phyloP scores from a whole-genome alignment of 805 yeast species.

The Candida suzukii region DNA sequence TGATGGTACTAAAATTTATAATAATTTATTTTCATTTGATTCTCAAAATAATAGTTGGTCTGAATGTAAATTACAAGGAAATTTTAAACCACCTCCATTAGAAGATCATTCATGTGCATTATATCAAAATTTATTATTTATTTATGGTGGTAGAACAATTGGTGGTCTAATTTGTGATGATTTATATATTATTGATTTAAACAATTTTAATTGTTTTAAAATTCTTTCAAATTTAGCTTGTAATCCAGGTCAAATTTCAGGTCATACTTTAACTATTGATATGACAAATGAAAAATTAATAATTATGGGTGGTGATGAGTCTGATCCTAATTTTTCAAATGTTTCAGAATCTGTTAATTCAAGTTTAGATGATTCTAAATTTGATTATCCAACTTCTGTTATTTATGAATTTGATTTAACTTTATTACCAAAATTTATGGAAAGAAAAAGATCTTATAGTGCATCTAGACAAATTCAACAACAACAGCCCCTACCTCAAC shows the following conservation, averaged over 20 bases:
- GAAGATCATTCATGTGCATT: constrained; percentile 88
- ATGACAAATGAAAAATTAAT: constrained; percentile 60
- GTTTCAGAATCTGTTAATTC: constrained; percentile 14
- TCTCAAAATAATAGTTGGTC: constrained; percentile 66
- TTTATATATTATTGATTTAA: constrained; percentile 70
- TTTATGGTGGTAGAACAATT: constrained; percentile 83
- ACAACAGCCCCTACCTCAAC: not conserved
- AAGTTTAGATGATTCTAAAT: constrained; percentile 22
- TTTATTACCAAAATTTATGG: constrained; percentile 19
- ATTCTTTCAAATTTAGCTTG: constrained; percentile 35
- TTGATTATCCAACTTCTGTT: constrained; percentile 24
- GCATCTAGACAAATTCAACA: no score
- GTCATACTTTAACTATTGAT: constrained; percentile 78
- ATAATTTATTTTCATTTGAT: constrained; percentile 78
- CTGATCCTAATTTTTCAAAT: constrained; percentile 36
- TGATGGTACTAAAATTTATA: constrained; percentile 60
- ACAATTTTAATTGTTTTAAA: constrained; percentile 61
- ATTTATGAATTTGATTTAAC: constrained; percentile 29
- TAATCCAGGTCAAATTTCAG: constrained; percentile 80
- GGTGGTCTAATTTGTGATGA: constrained; percentile 62
- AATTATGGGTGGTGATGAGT: constrained; percentile 88
- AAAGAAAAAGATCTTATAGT: constrained; percentile 5
- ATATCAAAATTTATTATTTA: constrained; percentile 69
- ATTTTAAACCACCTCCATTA: constrained; percentile 63
- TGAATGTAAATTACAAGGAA: constrained; percentile 60